These are phyloP conservation scores for Aspergillus sclerotioniger DNA, from an alignment of 495 filamentous ascomycete genomes.

Conservation along the genomic window DNA sequence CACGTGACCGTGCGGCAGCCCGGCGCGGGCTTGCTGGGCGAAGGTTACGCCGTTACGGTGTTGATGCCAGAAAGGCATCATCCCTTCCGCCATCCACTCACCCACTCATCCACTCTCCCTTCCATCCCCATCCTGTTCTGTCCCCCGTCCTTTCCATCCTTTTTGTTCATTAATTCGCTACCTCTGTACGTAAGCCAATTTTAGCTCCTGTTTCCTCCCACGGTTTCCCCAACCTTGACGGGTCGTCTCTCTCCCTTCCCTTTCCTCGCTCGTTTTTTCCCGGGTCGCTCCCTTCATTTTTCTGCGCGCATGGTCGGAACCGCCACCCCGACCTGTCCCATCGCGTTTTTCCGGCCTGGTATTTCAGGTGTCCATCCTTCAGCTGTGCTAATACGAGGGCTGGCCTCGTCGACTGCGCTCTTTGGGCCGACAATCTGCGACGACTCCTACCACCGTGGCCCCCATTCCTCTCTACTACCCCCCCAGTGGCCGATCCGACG, in stretches of 20 bases:
- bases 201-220: slow-evolving; percentile 3
- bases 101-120: background rate
- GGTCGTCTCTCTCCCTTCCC: slow-evolving; percentile 13
- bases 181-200: background rate
- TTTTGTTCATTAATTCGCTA: background rate
- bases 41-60: no score
- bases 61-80: no score
- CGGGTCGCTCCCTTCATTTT: slow-evolving; percentile 11
- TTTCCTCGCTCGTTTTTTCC: slow-evolving; percentile 7
- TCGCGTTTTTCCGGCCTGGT: slow-evolving; percentile 6
- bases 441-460: slow-evolving; percentile 38
- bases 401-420: no score
- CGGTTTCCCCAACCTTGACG: background rate
- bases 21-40: no score
- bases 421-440: slow-evolving; percentile 16
- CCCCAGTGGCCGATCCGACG: slow-evolving; percentile 44
- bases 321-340: slow-evolving; percentile 10
- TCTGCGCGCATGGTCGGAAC: slow-evolving; percentile 23
- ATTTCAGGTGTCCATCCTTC: background rate
- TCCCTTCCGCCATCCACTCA: background rate
- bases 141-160: slow-evolving; percentile 4
- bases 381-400: no score
- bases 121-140: slow-evolving; percentile 7
- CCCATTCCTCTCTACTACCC: slow-evolving; percentile 37
- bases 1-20: background rate